Percentiles rank a stretch among this genome's conserved stretches.
Evolutionary conservation across 768 basidiomycete genomes (phyloP).

Genomic region (Lactarius trivialis): DNA sequence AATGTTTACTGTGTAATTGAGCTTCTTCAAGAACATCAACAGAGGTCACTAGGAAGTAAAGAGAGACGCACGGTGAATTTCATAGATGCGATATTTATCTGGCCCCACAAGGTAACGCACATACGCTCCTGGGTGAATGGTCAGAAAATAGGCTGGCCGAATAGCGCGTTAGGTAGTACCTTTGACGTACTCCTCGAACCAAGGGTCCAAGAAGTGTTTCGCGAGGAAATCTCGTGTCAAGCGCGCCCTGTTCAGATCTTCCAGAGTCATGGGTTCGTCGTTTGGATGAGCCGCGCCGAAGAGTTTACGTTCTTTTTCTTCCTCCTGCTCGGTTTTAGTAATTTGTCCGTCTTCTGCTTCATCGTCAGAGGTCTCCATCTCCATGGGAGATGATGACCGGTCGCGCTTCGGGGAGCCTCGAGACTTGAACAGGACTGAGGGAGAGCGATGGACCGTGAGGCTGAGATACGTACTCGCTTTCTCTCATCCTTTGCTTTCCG

Average conservation of each 20-base stretch:
- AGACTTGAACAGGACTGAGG: conserved; percentile 21
- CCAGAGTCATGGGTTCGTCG: conserved; percentile 45
- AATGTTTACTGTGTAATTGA: conserved; percentile 54
- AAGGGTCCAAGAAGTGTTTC: conserved; percentile 65
- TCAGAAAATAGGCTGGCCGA: background rate
- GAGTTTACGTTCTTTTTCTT: conserved; percentile 53
- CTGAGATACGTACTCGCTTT: conserved; percentile 52
- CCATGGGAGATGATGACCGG: conserved; percentile 74
- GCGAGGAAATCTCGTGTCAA: conserved; percentile 67
- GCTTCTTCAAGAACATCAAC: conserved; percentile 34
- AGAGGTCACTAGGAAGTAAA: conserved; percentile 3
- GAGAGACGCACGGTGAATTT: conserved; percentile 60
- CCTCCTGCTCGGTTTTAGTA: conserved; percentile 64
- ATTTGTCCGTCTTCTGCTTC: conserved; percentile 74
- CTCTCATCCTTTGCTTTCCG: conserved; percentile 87
- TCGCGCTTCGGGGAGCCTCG: conserved; percentile 60
- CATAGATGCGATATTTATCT: conserved; percentile 75
- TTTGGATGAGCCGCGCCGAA: conserved; percentile 38
- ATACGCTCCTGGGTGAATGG: conserved; percentile 55
- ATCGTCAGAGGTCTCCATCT: conserved; percentile 81
- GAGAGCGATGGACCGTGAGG: conserved; percentile 1
- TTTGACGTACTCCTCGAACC: conserved; percentile 80
- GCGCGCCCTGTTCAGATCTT: conserved; percentile 54
- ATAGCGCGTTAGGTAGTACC: conserved; percentile 38
- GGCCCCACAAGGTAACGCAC: conserved; percentile 77